Base-by-base conservation (phyloP, 768 basidiomycete genomes). In the Paxillus rubicundulus region DNA sequence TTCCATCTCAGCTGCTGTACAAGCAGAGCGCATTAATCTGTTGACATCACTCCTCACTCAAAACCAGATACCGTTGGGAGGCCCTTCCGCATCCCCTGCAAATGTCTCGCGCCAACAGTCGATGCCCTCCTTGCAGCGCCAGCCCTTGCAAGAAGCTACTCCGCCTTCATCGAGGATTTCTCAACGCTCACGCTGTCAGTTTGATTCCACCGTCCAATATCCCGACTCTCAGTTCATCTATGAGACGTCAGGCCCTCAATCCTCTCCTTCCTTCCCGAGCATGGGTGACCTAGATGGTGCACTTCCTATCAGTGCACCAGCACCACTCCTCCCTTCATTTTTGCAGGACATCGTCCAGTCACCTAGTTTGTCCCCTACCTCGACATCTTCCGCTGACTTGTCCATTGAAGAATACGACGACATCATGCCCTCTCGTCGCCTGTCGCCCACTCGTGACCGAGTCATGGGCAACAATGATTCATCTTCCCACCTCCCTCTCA, bases 1-100 rank as follows among this genome's bases (percentile, higher is more conserved):
- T 67, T 91, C 88, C 4, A 89, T 92, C 61, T 90, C 89, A 41
- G 80, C 85, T 34, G 86, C 87, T 20, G 89, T 92, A 39, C 90
- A 92, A 68, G 84, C 87, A 14, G 90, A 92, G 64, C 83, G 90
- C 49, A 90, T 92, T 58, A 84, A 86, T 21, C 76, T 92, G 17
- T 77, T 92, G 45, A 87, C 88, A 2, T 82, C 85, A 46, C 85
- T 90, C 39, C 80, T 92, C 47, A 71, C 82, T 2, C 82, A 83
- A 61, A 79, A 79, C 16, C 78, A 82, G 56, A 54, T 66, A 21
- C 62, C 68, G 48, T 60, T 62, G 8, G 50, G 62, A 37, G 44
- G 60, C 48, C 38, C 51, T 38, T 45, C 63, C 9, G 47, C 61
- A 20, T 20, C 62, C 41, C 17, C 60, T 20, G 24, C 51, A n/a